Conservation (phyloP, 306 rosid species). For the Urtica urens region DNA sequence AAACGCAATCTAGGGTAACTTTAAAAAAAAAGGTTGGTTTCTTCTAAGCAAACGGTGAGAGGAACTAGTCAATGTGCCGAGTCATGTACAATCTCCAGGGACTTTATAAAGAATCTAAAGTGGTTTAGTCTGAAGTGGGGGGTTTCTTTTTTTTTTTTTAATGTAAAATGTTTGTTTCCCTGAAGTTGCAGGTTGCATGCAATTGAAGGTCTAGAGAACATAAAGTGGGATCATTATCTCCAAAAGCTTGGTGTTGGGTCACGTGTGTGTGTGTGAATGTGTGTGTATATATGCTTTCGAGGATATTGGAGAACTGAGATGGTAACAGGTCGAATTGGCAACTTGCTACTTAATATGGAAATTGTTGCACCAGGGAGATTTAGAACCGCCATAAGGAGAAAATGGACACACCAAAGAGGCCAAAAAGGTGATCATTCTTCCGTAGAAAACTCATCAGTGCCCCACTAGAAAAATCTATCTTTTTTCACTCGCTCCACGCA, state of each 20-base stretch:
- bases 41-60: neutral
- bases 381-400: conserved; percentile 11
- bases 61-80: no score
- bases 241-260: neutral
- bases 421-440: conserved; percentile 11
- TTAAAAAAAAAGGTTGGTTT: neutral
- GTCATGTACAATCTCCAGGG: no score
- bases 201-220: conserved; percentile 17
- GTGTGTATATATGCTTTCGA: neutral
- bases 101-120: neutral
- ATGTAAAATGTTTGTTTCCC: neutral
- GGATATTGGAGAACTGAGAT: conserved; percentile 4
- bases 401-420: conserved; percentile 3
- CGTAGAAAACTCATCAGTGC: neutral
- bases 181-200: conserved; percentile 28
- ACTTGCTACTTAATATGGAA: conserved; percentile 10
- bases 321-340: conserved; percentile 3
- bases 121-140: neutral
- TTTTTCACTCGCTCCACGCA: neutral
- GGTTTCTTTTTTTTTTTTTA: no score
- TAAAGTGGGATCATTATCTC: conserved; percentile 3
- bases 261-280: conserved; percentile 6
- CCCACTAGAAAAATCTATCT: neutral
- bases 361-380: neutral
- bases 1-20: neutral